Percentiles rank a stretch among this genome's conserved stretches.
phyloP scores from a whole-genome alignment of 2,329 filamentous ascomycete genomes.

The Ophidiomyces ophidiicola region DNA sequence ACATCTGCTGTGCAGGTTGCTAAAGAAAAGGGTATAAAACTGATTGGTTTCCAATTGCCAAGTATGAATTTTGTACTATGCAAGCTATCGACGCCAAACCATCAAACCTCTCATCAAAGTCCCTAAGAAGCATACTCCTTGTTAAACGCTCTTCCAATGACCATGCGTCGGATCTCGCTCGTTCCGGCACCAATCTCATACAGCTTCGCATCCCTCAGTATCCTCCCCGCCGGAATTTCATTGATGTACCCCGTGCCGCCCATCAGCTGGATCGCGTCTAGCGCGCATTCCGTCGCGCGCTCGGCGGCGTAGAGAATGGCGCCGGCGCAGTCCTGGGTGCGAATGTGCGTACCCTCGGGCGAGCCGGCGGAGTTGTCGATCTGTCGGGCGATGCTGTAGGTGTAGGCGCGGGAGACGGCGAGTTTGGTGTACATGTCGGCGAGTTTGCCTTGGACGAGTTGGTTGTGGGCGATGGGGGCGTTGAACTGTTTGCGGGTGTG shows the following conservation, averaged over 20 bases:
- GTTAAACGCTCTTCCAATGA: conserved; percentile 86
- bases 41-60: no score
- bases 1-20: no score
- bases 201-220: conserved; percentile 65
- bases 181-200: conserved; percentile 98
- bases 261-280: conserved; percentile 55
- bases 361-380: conserved; percentile 59
- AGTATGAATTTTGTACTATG: no score
- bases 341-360: conserved; percentile 37
- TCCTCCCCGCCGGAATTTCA: conserved; percentile 78
- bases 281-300: conserved; percentile 66
- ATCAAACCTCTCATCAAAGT: background rate
- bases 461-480: conserved; percentile 75
- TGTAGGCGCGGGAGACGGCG: conserved; percentile 72
- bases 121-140: conserved; percentile 52
- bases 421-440: conserved; percentile 97
- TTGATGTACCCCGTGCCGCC: conserved; percentile 95
- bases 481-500: conserved; percentile 86
- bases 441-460: conserved; percentile 82
- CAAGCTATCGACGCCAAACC: background rate
- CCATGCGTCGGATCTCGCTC: conserved; percentile 84
- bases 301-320: conserved; percentile 90
- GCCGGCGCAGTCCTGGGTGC: conserved; percentile 86
- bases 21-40: no score
- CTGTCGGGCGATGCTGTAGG: conserved; percentile 64